Evolutionary conservation across 129 eudicot genomes (phyloP).

Genomic region (Artemisia argyi): DNA sequence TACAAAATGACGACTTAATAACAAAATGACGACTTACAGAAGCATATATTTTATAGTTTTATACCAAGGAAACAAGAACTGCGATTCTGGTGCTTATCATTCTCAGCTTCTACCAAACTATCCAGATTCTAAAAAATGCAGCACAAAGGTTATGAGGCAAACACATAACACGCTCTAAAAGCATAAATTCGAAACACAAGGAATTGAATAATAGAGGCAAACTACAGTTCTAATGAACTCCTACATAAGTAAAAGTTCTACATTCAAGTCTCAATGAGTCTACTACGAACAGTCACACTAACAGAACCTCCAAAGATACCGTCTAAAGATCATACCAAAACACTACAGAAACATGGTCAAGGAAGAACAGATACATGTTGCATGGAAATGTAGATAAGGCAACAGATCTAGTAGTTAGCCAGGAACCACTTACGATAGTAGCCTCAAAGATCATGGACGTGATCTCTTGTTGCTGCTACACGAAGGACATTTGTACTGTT

Average conservation of each 20-base stretch:
- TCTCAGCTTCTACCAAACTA: not conserved
- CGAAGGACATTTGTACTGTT: constrained; percentile 77
- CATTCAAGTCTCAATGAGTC: constrained; percentile 15
- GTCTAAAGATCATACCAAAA: constrained; percentile 11
- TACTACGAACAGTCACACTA: constrained; percentile 2
- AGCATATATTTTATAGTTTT: too few relatives aligned
- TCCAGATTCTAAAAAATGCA: not conserved
- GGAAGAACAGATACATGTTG: constrained; percentile 13
- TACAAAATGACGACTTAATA: too few relatives aligned
- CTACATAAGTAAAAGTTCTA: constrained; percentile 4
- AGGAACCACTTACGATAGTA: constrained; percentile 3
- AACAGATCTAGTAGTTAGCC: constrained; percentile 20
- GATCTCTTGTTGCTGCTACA: constrained; percentile 74
- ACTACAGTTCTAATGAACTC: not conserved
- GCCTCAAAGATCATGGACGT: constrained; percentile 40
- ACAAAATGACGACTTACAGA: too few relatives aligned
- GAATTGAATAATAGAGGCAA: not conserved
- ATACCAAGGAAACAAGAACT: too few relatives aligned
- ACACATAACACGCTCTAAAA: not conserved
- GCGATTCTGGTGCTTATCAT: too few relatives aligned
- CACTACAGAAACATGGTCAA: constrained; percentile 15
- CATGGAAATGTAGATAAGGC: constrained; percentile 10
- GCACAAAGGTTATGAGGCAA: not conserved
- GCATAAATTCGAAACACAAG: not conserved
- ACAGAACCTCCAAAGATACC: not conserved